Percentiles rank a stretch among this genome's conserved stretches.
These are phyloP conservation scores for Chaetoscypha palmicola DNA, from an alignment of 2,329 filamentous ascomycete species.

Conservation along the genomic window DNA sequence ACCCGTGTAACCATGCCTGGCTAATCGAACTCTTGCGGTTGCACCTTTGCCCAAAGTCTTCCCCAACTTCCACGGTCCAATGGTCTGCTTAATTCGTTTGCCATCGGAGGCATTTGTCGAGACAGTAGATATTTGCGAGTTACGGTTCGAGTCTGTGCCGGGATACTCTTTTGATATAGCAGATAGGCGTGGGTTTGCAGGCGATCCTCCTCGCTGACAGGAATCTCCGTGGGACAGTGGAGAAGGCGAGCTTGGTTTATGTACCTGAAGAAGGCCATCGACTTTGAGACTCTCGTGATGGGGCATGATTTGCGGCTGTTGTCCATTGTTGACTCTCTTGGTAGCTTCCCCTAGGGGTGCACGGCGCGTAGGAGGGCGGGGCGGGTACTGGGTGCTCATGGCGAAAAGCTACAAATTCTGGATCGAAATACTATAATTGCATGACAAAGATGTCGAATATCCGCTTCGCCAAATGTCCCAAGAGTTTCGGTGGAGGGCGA, in stretches of 20 bases:
- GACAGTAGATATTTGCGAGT: conserved; percentile 34
- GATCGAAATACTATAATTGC: not conserved
- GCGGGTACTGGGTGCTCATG: conserved; percentile 19
- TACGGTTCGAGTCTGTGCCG: conserved; percentile 31
- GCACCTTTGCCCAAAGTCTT: conserved; percentile 84
- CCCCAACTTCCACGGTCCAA: conserved; percentile 91
- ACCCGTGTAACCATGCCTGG: conserved; percentile 70
- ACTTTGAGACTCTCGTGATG: conserved; percentile 25
- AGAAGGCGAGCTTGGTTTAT: conserved; percentile 9
- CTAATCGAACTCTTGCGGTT: conserved; percentile 79
- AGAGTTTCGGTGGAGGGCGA: no score
- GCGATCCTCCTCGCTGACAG: conserved; percentile 21
- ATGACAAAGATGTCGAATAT: not conserved
- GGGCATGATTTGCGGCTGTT: conserved; percentile 13
- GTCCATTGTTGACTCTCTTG: conserved; percentile 28
- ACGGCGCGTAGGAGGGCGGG: conserved; percentile 26
- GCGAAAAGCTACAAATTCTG: not conserved
- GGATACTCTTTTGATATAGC: conserved; percentile 30
- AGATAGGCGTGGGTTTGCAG: conserved; percentile 30
- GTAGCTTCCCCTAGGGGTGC: conserved; percentile 30
- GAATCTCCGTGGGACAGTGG: conserved; percentile 12
- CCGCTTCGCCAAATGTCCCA: no score
- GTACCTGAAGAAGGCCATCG: conserved; percentile 17
- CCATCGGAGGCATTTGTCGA: conserved; percentile 32
- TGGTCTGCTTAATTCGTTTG: conserved; percentile 54